A percentile compares a stretch with the other conserved stretches of the same genome.
Conservation (phyloP, 2,329 filamentous ascomycete species). For the Fusarium tupiense region DNA sequence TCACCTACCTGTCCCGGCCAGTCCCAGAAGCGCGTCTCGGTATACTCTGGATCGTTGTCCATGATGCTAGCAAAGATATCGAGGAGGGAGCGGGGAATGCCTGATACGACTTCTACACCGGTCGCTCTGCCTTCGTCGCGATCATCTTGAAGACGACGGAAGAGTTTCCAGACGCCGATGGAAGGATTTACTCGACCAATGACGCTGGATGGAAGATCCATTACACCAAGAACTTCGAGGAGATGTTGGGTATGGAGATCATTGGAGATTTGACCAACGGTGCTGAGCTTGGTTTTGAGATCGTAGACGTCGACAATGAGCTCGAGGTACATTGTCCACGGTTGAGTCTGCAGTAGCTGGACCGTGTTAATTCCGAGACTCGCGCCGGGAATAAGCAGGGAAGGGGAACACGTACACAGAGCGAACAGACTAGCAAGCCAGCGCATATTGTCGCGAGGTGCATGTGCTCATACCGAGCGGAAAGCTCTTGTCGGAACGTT, state of each 20-base stretch:
- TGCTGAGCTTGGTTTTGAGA: constrained; percentile 17
- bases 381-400: neutral
- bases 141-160: constrained; percentile 31
- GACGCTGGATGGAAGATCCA: constrained; percentile 36
- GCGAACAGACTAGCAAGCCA: constrained; percentile 34
- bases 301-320: constrained; percentile 37
- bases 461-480: constrained; percentile 26
- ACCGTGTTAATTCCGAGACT: neutral
- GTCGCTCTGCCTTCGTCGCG: constrained; percentile 4
- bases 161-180: constrained; percentile 37
- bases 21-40: constrained; percentile 28
- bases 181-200: constrained; percentile 25
- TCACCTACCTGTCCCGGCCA: constrained; percentile 38
- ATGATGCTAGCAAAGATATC: constrained; percentile 31
- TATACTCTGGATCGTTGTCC: constrained; percentile 36
- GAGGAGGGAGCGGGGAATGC: constrained; percentile 32
- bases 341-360: constrained; percentile 36
- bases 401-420: constrained; percentile 27
- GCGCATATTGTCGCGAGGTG: constrained; percentile 33
- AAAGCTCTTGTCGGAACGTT: constrained; percentile 36
- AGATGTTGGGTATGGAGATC: constrained; percentile 26
- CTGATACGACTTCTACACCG: constrained; percentile 33
- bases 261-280: constrained; percentile 9
- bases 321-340: constrained; percentile 38
- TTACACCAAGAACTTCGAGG: constrained; percentile 37